A percentile compares a stretch with the other conserved stretches of the same genome.
Evolutionary conservation across 176 grass and related monocot genomes (phyloP).

Genomic region (Eragrostis curvula): DNA sequence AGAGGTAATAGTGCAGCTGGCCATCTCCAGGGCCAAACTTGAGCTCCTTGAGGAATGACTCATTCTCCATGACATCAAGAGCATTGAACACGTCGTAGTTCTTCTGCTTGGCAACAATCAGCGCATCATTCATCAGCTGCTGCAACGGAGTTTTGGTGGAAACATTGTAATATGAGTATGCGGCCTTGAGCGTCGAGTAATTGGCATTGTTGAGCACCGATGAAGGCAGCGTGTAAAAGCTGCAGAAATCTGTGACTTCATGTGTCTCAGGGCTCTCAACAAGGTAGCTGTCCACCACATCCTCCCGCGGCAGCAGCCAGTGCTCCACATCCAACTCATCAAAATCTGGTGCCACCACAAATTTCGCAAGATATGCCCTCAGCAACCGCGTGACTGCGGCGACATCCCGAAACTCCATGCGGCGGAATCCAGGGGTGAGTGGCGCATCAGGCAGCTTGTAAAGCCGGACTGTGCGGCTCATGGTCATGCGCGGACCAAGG

Average conservation of each 20-base stretch:
- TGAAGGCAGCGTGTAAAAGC: conserved; percentile 93
- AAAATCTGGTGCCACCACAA: conserved; percentile 82
- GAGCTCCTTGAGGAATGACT: conserved; percentile 87
- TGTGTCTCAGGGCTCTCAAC: conserved; percentile 97
- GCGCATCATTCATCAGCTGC: conserved; percentile 94
- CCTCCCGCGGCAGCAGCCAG: conserved; percentile 83
- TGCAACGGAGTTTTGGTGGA: conserved; percentile 80
- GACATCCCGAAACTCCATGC: conserved; percentile 91
- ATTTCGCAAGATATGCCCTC: conserved; percentile 72
- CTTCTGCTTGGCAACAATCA: conserved; percentile 93
- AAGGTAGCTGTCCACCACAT: conserved; percentile 94
- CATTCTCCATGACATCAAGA: conserved; percentile 95
- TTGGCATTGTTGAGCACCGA: conserved; percentile 93
- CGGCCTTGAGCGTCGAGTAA: conserved; percentile 80
- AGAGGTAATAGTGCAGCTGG: conserved; percentile 98
- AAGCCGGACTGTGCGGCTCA: conserved; percentile 92
- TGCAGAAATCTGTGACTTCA: conserved; percentile 97
- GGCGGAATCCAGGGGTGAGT: conserved; percentile 84
- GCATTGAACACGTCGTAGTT: conserved; percentile 98
- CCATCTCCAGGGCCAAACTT: conserved; percentile 98
- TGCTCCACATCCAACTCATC: conserved; percentile 98
- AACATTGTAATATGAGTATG: conserved; percentile 97
- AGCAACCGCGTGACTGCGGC: conserved; percentile 83
- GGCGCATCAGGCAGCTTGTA: conserved; percentile 90
- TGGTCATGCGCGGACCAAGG: conserved; percentile 93